phyloP scores from a whole-genome alignment of 192 early-diverging fungal species.

The Chytriomyces sp. region DNA sequence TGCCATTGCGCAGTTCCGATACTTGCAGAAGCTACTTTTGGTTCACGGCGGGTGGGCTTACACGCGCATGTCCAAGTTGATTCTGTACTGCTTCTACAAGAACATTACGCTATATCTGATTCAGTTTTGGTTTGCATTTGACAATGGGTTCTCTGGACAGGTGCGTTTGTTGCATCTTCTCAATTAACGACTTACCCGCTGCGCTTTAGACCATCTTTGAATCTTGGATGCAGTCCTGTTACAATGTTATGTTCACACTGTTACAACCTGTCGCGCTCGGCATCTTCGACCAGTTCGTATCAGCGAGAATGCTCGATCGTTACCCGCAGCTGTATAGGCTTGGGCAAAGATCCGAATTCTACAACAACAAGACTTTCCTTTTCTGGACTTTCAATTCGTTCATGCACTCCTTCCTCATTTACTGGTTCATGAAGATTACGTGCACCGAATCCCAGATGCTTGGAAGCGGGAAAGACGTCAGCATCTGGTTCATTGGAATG shows the following conservation, averaged over 20 bases:
- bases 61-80: constrained; percentile 90
- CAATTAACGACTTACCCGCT: neutral
- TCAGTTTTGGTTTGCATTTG: constrained; percentile 95
- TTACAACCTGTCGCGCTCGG: constrained; percentile 92
- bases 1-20: constrained; percentile 96
- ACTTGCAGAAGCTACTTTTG: constrained; percentile 90
- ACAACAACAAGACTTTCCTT: constrained; percentile 91
- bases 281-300: constrained; percentile 95
- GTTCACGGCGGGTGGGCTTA: constrained; percentile 99
- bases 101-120: constrained; percentile 97
- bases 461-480: constrained; percentile 63
- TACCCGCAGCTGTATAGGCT: constrained; percentile 94
- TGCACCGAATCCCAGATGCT: constrained; percentile 67
- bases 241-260: constrained; percentile 92
- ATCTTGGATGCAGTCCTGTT: constrained; percentile 91
- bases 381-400: constrained; percentile 91
- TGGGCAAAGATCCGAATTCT: constrained; percentile 57
- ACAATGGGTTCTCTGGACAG: constrained; percentile 93
- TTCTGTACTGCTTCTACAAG: constrained; percentile 98
- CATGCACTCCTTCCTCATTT: constrained; percentile 77
- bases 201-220: constrained; percentile 84
- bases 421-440: constrained; percentile 34
- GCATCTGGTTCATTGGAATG: constrained; percentile 84
- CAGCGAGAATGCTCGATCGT: constrained; percentile 88
- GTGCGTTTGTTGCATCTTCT: constrained; percentile 27